These are phyloP conservation scores for Colletotrichum scovillei DNA, from an alignment of 2,329 filamentous ascomycete species.

Conservation along the genomic window DNA sequence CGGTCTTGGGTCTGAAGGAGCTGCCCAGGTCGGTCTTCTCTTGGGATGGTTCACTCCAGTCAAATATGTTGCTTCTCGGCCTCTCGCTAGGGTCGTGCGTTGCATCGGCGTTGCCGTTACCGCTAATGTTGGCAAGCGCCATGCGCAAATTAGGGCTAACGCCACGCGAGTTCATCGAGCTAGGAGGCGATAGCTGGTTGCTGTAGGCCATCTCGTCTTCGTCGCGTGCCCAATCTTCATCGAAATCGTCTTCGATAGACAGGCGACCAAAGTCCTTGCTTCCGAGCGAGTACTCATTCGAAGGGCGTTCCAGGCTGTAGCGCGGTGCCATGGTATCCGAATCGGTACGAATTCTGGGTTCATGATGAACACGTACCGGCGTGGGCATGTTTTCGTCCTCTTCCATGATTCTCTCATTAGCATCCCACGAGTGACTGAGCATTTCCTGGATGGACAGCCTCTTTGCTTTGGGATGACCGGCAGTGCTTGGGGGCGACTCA, in stretches of 20 bases:
- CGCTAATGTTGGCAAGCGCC: conserved; percentile 65
- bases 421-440: conserved; percentile 65
- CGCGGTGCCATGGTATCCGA: conserved; percentile 40
- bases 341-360: conserved; percentile 39
- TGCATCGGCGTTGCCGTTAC: conserved; percentile 53
- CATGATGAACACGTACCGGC: conserved; percentile 55
- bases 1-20: conserved; percentile 76
- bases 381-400: conserved; percentile 70
- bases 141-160: conserved; percentile 65
- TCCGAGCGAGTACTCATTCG: conserved; percentile 47
- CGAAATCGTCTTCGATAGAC: conserved; percentile 71
- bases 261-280: conserved; percentile 59
- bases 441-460: conserved; percentile 70
- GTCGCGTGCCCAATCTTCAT: conserved; percentile 71
- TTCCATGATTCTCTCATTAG: conserved; percentile 68
- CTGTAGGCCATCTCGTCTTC: conserved; percentile 65
- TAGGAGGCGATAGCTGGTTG: conserved; percentile 69
- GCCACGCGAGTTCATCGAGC: conserved; percentile 63
- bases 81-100: conserved; percentile 54
- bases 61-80: conserved; percentile 77
- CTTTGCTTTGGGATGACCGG: conserved; percentile 63
- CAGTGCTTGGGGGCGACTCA: conserved; percentile 75
- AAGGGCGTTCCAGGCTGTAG: conserved; percentile 43
- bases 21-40: conserved; percentile 72
- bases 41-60: conserved; percentile 78